Evolutionary conservation across 2,329 filamentous ascomycete species (phyloP), one percentile per base, ranked within the genome.

Genomic region (Intubia oerlemansii): DNA sequence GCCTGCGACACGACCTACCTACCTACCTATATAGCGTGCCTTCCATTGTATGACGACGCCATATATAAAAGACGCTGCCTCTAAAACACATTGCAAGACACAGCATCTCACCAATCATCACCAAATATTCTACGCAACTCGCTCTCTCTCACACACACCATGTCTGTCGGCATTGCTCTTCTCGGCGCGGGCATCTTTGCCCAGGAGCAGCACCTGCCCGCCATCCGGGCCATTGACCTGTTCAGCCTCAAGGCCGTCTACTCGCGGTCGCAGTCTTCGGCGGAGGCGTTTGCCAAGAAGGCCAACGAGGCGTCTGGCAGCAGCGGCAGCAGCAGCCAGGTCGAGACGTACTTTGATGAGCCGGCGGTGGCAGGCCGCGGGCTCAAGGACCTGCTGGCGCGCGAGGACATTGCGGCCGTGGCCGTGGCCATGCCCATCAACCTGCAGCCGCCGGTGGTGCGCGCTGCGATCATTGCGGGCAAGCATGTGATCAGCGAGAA

Each of bases 401-500:
- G 67, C 14, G 36, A 47, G 2, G 68, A 74, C 45, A 52, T 72
- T 31, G 38, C 48, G 10, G 64, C 55, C 24, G 59, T 72, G 19
- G 54, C 68, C 30, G 48, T 72, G 29, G 62, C 57, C n/a, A 52
- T 78, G 21, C 71, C 72, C 19, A 78, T 78, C 42, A 42, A 56
- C 27, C 50, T 50, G 21, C 71, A 77, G 44, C 65, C 69, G 3
- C 47, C 47, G 10, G 60, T 62, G 39, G 62, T 77, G 40, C 54
- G 62, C 35, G 55, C 58, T 35, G 66, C 65, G 1, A 50, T 77
- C 12, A 42, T 48, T n/a, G 69, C 68, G 1, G 68, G 69, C 16
- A 79, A 78, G 47, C 69, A 77, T 42, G 71, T 78, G 7, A 52
- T 78, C 3, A 64, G 64, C 11, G 73, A 78, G 49, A 78, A 78